Evolutionary conservation across 2,329 filamentous ascomycete genomes (phyloP), one percentile per base, ranked within the genome.

Genomic region (Coniochaeta hoffmannii): DNA sequence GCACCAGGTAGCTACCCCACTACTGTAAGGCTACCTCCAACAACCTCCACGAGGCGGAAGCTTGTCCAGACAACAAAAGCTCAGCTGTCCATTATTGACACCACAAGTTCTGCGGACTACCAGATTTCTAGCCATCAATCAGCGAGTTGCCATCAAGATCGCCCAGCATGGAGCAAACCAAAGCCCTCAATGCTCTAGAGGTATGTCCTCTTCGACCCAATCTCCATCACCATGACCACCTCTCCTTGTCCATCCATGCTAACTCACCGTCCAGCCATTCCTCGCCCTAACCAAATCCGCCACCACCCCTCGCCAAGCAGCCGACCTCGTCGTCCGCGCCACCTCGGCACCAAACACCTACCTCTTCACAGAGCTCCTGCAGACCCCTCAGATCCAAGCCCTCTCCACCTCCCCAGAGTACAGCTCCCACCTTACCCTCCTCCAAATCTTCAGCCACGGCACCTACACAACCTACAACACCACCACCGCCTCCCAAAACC

Each of bases 311-410:
- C 87, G 89, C 63, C 90, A 91, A 57, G 88, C 92, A 41, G 87
- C 89, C 66, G 91, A 96, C 68, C 83, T 97, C 54, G 82, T 97
- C 68, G 84, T 80, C 46, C 89, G 91, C 72, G 94, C 92, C 59
- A 97, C 91, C 53, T 91, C 90, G n/a, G 86, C 86, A 55, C 85
- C 89, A 28, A 89, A 91, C 71, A 96, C 92, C 61, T 99, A 87
- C 71, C 81, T 97, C 73, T 99, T 99, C 75, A 84, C 89, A 62
- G 93, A 97, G 74, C 86, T 99, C n/a, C 85, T 99, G 35, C 81
- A 88, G 64, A 85, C 86, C 1, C 84, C 89, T 0, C 85, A 90
- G 63, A 85, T 97, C 62, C 88, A 94, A 71, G 79, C 82, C 12
- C 84, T 97, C 46, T 76, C 77, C 36, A 69, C 69, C 9, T 66